Evolutionary conservation across 116 monocot species (phyloP).

Genomic region (Trichopus zeylanicus): DNA sequence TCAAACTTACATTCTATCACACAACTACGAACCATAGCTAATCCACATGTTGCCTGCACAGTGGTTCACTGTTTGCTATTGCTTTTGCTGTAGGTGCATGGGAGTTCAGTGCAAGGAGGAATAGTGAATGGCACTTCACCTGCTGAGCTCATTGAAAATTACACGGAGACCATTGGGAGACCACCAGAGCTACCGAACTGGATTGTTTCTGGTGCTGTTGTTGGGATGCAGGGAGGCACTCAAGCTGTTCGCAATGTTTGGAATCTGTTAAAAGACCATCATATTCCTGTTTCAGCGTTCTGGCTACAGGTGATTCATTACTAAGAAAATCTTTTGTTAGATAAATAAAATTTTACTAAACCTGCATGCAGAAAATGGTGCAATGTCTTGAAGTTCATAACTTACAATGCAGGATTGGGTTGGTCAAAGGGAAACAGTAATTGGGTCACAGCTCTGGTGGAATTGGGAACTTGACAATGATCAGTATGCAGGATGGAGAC

Average conservation of each 20-base stretch:
- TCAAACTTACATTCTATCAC: too few relatives aligned
- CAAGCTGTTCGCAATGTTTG: slow-evolving; percentile 56
- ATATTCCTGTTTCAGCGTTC: slow-evolving; percentile 71
- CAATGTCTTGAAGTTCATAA: background rate
- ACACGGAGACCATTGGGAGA: slow-evolving; percentile 58
- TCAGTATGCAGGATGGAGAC: slow-evolving; percentile 51
- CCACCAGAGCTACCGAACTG: slow-evolving; percentile 64
- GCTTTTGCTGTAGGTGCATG: too few relatives aligned
- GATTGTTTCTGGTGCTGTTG: slow-evolving; percentile 71
- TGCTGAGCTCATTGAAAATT: slow-evolving; percentile 39
- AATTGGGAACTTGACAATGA: slow-evolving; percentile 70
- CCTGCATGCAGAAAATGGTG: too few relatives aligned
- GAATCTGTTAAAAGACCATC: slow-evolving; percentile 47
- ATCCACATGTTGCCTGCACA: too few relatives aligned
- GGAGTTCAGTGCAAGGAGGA: slow-evolving; percentile 31
- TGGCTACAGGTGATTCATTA: slow-evolving; percentile 59
- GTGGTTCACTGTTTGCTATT: too few relatives aligned
- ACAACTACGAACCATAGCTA: too few relatives aligned
- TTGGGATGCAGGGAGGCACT: slow-evolving; percentile 87
- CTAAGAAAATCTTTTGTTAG: too few relatives aligned
- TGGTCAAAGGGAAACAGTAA: slow-evolving; percentile 75
- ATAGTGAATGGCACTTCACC: slow-evolving; percentile 62
- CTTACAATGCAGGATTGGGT: slow-evolving; percentile 65
- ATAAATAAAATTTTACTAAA: too few relatives aligned
- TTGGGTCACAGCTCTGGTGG: slow-evolving; percentile 90